Evolutionary conservation across 2,329 filamentous ascomycete genomes (phyloP).

Genomic region (Ceratocystis ficicola): DNA sequence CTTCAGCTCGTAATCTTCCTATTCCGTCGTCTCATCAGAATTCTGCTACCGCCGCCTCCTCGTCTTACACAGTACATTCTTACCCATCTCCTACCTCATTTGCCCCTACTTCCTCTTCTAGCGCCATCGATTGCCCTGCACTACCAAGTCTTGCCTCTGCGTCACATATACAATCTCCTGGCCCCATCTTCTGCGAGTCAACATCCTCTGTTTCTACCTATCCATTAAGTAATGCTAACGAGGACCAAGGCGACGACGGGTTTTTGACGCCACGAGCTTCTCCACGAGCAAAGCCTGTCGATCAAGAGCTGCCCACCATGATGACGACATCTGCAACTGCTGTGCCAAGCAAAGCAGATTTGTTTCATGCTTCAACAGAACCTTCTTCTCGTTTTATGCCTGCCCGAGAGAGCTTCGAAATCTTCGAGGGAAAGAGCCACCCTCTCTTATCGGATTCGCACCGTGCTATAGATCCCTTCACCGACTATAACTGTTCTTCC

Average conservation of each 20-base stretch:
- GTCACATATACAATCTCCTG: background rate
- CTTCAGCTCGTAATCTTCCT: constrained; percentile 44
- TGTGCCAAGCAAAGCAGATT: constrained; percentile 25
- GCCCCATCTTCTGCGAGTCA: background rate
- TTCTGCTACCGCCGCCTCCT: constrained; percentile 8
- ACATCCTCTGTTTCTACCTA: background rate
- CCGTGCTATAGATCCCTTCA: constrained; percentile 13
- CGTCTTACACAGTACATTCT: constrained; percentile 16
- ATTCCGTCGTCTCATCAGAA: constrained; percentile 24
- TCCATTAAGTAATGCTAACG: constrained; percentile 17
- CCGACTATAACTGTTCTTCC: constrained; percentile 13
- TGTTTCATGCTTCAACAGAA: constrained; percentile 31
- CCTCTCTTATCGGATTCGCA: constrained; percentile 3
- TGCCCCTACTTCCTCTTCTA: constrained; percentile 8
- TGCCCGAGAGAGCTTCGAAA: constrained; percentile 25
- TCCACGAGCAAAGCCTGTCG: constrained; percentile 11
- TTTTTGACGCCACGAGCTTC: constrained; percentile 20
- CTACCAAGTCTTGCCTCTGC: constrained; percentile 5
- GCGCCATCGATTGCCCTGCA: background rate
- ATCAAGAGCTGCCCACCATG: constrained; percentile 19
- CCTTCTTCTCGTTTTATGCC: constrained; percentile 32
- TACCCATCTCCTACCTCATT: constrained; percentile 14
- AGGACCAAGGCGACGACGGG: constrained; percentile 18
- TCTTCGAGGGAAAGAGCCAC: constrained; percentile 12
- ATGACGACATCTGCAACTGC: constrained; percentile 21